phyloP scores from a whole-genome alignment of 345 rosid genomes.

The Hibiscus tridactylites region DNA sequence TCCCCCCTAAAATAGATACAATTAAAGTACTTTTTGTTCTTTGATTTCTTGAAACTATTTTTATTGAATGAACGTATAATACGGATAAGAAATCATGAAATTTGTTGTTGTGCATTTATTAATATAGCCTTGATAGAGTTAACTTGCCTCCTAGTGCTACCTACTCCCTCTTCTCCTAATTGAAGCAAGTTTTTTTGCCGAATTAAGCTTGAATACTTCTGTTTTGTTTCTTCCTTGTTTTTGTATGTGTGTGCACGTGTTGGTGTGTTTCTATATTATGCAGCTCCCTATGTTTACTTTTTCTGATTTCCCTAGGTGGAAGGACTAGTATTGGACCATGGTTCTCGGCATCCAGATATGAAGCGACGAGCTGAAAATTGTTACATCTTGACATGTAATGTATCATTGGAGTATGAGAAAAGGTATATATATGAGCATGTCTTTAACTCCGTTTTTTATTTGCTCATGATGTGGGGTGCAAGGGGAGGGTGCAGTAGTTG shows the following conservation, averaged over 20 bases:
- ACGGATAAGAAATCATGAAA: background rate
- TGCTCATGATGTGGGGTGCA: background rate
- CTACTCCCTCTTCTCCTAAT: background rate
- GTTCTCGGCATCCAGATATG: conserved; percentile 37
- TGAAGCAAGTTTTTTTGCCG: background rate
- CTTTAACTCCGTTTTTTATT: background rate
- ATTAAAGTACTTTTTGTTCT: background rate
- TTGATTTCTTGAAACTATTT: background rate
- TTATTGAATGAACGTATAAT: background rate
- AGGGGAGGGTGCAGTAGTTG: background rate
- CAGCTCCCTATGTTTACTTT: background rate
- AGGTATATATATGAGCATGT: conserved; percentile 36
- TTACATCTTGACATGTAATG: conserved; percentile 87
- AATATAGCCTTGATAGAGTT: background rate
- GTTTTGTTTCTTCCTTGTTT: background rate
- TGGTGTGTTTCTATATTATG: background rate
- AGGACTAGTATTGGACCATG: conserved; percentile 98
- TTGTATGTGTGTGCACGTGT: background rate
- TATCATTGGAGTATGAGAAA: conserved; percentile 91
- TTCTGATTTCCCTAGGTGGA: conserved; percentile 47
- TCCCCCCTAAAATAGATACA: background rate
- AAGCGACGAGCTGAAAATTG: conserved; percentile 84
- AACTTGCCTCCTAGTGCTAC: background rate
- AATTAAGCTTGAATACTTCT: background rate
- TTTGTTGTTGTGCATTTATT: background rate